phyloP scores from a whole-genome alignment of 2,329 filamentous ascomycete species.

The Madurella fahalii region DNA sequence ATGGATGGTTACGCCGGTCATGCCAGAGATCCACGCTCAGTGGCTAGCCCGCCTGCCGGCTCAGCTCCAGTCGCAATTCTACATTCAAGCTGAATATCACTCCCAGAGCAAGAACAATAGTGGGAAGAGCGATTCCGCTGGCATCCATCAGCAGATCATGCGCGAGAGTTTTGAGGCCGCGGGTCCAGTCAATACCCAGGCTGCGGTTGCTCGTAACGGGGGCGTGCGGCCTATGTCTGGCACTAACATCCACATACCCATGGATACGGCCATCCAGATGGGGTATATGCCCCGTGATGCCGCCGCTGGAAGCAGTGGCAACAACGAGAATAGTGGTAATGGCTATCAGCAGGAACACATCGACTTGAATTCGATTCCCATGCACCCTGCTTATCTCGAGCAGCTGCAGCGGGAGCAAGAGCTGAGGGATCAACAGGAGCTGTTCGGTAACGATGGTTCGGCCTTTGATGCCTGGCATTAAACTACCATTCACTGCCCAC shows the following conservation, averaged over 20 bases:
- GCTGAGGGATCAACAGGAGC: slow-evolving; percentile 3
- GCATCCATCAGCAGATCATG: neutral
- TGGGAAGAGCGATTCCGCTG: neutral
- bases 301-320: neutral
- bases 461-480: neutral
- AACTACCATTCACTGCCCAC: neutral
- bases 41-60: slow-evolving; percentile 11
- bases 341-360: neutral
- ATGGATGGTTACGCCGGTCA: neutral
- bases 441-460: neutral
- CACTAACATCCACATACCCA: neutral
- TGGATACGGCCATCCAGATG: neutral
- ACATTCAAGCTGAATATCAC: neutral
- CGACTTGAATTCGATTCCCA: slow-evolving; percentile 3
- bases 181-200: no score
- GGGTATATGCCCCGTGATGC: neutral
- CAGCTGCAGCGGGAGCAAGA: neutral
- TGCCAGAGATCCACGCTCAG: neutral
- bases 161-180: neutral
- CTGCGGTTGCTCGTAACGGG: no score
- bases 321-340: neutral
- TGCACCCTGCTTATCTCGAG: neutral
- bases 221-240: no score
- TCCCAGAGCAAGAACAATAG: neutral
- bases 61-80: slow-evolving; percentile 3